Conservation (phyloP, 306 rosid genomes). For the Rubus idaeus region DNA sequence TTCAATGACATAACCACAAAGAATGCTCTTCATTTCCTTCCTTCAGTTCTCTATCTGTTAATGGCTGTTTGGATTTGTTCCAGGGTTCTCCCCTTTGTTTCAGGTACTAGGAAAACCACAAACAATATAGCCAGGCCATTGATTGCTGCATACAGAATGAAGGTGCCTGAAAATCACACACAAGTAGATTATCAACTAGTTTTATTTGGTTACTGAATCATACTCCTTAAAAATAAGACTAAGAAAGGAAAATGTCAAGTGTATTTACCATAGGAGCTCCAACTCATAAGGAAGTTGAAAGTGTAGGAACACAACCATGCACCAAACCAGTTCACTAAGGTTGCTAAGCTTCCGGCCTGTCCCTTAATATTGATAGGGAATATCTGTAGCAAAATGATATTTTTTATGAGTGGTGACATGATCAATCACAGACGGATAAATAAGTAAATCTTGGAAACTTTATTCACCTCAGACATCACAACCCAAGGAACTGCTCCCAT, state of each 20-base stretch:
- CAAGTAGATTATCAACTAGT: conserved; percentile 15
- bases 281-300: conserved; percentile 78
- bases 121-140: conserved; percentile 66
- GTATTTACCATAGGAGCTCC: conserved; percentile 81
- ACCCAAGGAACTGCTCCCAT: conserved; percentile 99
- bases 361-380: conserved; percentile 91
- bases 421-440: neutral
- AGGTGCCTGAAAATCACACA: conserved; percentile 61
- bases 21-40: conserved; percentile 1
- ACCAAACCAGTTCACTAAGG: conserved; percentile 87
- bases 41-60: conserved; percentile 38
- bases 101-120: conserved; percentile 61
- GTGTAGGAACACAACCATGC: conserved; percentile 91
- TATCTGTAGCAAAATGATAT: conserved; percentile 46
- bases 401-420: neutral
- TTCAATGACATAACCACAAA: neutral
- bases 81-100: conserved; percentile 85
- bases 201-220: neutral
- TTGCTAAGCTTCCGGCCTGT: conserved; percentile 80
- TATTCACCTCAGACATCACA: conserved; percentile 88
- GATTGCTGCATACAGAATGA: conserved; percentile 69
- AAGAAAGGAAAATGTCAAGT: conserved; percentile 11
- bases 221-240: conserved; percentile 1
- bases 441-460: neutral
- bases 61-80: conserved; percentile 84